A percentile compares a stretch with the other conserved stretches of the same genome.
These are phyloP conservation scores for Henckelia pumila DNA, from an alignment of 257 asterid species.

Conservation along the genomic window DNA sequence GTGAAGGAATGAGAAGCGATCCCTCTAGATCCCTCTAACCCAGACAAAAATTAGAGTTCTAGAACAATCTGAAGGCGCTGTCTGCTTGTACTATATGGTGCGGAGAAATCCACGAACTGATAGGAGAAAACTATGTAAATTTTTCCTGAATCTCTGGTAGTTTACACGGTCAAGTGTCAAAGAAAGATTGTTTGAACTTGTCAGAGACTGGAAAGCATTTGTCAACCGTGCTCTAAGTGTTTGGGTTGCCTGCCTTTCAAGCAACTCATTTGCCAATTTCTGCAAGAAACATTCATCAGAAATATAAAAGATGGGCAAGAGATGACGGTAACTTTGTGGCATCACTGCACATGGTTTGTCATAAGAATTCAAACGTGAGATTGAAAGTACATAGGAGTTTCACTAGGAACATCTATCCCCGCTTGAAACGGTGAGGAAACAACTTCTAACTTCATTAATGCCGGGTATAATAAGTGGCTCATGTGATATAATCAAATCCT, in stretches of 20 bases:
- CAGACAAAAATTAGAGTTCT: neutral
- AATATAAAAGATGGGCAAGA: neutral
- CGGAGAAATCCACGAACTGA: conserved; percentile 97
- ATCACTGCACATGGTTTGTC: neutral
- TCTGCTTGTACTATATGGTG: conserved; percentile 43
- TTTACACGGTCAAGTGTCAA: conserved; percentile 72
- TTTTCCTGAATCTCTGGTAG: conserved; percentile 85
- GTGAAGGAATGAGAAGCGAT: neutral
- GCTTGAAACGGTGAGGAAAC: neutral
- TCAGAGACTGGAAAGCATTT: conserved; percentile 73
- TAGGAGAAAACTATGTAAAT: conserved; percentile 60
- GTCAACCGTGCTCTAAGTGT: conserved; percentile 63
- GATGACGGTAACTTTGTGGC: neutral
- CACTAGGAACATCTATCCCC: neutral
- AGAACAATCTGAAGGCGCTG: conserved; percentile 13
- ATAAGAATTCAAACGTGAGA: neutral
- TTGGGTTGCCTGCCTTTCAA: conserved; percentile 62
- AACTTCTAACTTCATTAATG: neutral
- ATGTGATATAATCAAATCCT: neutral
- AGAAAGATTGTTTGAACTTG: conserved; percentile 71
- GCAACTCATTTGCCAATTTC: conserved; percentile 70
- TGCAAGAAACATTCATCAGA: conserved; percentile 36
- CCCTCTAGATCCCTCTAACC: conserved; percentile 10
- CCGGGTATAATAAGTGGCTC: neutral
- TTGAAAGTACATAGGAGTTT: neutral